Base-by-base conservation (phyloP, 2,329 filamentous ascomycete genomes). In the Ploettnerulaceae sp. region DNA sequence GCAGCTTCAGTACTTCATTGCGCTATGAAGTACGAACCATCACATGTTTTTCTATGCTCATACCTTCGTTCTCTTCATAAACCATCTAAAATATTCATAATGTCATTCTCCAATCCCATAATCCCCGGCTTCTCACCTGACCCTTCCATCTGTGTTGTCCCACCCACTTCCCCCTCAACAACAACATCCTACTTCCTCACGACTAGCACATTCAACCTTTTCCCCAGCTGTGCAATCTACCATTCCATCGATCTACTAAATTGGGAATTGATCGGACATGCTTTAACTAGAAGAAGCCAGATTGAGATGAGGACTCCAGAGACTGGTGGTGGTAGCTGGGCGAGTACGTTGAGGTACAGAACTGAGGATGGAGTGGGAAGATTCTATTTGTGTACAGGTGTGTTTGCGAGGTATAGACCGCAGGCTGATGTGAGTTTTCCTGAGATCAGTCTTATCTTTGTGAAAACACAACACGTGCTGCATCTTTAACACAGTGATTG, bases 131-230 rank as follows among this genome's bases (percentile, higher is more conserved):
- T 80, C 65, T 81, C 82, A 46, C 76, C 79, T 5, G 79, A 83
- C 52, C 79, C 79, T 11, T 52, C 53, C 7, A 68, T 77, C 32
- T 33, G 29, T 21, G 29, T 43, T 15, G 40, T 43, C 12, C 21
- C 20, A 14, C 14, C 29, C n/a, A 34, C 8, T 7, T 15, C 40
- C 17, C 52, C 74, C n/a, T 66, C 73, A 4, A 68, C 74, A 11
- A 64, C 64, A 8, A 53, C 65, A 35, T 70, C 73, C 54, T 82
- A 74, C 58, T 82, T 76, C 60, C 69, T 82, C 21, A 74, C 73
- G 28, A 82, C 76, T 3, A 82, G 78, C 0, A 77, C 76, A 0
- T 82, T 83, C 47, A 78, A 82, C 59, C 78, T 72, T 60, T 81
- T 78, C 49, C 79, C 78, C 0, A 77, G 76, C 3, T 72, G 73